Percentiles rank a stretch among this genome's conserved stretches.
These are phyloP conservation scores for Fusarium citri DNA, from an alignment of 2,329 filamentous ascomycete species.

Conservation along the genomic window DNA sequence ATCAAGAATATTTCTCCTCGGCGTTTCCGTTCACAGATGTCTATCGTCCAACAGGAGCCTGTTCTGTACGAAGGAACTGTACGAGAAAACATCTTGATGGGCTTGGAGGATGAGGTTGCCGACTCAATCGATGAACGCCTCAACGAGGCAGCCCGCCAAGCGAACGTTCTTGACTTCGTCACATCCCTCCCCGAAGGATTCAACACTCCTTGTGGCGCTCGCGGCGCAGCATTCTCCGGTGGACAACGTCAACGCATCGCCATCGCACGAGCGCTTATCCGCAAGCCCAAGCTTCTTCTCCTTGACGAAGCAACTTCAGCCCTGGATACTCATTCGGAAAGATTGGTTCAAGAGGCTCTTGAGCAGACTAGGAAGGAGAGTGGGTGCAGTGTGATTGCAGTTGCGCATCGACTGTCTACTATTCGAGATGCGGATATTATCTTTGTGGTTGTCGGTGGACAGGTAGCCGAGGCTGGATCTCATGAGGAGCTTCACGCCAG, in stretches of 20 bases:
- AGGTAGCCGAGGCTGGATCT: conserved; percentile 67
- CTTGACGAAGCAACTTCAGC: conserved; percentile 73
- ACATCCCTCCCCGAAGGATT: conserved; percentile 57
- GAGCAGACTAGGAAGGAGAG: conserved; percentile 40
- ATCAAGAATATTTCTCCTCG: conserved; percentile 42
- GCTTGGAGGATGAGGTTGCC: conserved; percentile 44
- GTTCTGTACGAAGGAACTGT: conserved; percentile 62
- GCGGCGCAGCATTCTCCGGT: conserved; percentile 72
- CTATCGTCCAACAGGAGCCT: conserved; percentile 56
- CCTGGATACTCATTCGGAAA: conserved; percentile 70
- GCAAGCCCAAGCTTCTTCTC: conserved; percentile 70
- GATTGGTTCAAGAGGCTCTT: conserved; percentile 68
- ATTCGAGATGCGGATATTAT: conserved; percentile 70
- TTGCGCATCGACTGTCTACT: conserved; percentile 68
- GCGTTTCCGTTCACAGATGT: conserved; percentile 50
- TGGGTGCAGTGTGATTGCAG: conserved; percentile 66
- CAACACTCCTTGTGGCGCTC: conserved; percentile 68
- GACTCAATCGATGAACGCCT: conserved; percentile 47
- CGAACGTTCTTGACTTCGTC: conserved; percentile 61
- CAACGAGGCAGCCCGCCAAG: conserved; percentile 58
- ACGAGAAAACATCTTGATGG: conserved; percentile 65
- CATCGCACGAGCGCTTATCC: conserved; percentile 74
- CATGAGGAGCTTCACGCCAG: conserved; percentile 66
- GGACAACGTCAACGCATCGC: conserved; percentile 75
- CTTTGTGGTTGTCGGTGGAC: conserved; percentile 68